Evolutionary conservation across 352 stramenopile species (phyloP).

Genomic region (Globisporangium nunn): DNA sequence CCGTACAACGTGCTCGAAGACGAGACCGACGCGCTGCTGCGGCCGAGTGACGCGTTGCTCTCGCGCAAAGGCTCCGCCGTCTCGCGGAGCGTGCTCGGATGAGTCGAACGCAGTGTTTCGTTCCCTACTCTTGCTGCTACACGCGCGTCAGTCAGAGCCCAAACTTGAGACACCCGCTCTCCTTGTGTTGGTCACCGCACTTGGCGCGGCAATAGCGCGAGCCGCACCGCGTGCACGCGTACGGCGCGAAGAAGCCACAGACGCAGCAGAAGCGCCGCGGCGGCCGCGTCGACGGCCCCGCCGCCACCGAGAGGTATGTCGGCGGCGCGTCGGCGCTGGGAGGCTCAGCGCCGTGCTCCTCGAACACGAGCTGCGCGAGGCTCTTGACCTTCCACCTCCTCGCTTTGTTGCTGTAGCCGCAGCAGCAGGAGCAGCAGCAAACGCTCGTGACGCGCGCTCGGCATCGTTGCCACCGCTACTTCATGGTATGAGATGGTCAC

Average conservation of each 20-base stretch:
- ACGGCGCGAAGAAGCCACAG: constrained; percentile 76
- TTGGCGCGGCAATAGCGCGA: constrained; percentile 75
- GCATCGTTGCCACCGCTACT: background rate
- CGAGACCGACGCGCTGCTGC: constrained; percentile 40
- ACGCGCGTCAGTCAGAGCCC: constrained; percentile 23
- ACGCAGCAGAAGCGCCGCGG: constrained; percentile 80
- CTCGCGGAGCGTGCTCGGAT: background rate
- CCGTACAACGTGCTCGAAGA: constrained; percentile 54
- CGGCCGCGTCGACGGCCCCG: constrained; percentile 45
- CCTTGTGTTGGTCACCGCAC: constrained; percentile 85
- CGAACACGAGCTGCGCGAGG: constrained; percentile 82
- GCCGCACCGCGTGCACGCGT: constrained; percentile 73
- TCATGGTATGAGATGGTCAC: no score
- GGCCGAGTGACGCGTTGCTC: constrained; percentile 16
- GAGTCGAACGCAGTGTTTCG: background rate
- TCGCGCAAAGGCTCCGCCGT: constrained; percentile 1
- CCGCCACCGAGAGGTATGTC: constrained; percentile 73
- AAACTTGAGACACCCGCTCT: constrained; percentile 89
- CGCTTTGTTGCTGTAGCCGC: constrained; percentile 8
- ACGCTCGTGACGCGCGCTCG: background rate
- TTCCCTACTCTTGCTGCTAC: no score
- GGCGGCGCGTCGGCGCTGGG: constrained; percentile 12
- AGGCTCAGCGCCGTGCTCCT: constrained; percentile 41
- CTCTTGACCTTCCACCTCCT: constrained; percentile 84
- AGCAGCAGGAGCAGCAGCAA: background rate